phyloP scores from a whole-genome alignment of 2,329 filamentous ascomycete species.

The Sporothrix brunneoviolacea region DNA sequence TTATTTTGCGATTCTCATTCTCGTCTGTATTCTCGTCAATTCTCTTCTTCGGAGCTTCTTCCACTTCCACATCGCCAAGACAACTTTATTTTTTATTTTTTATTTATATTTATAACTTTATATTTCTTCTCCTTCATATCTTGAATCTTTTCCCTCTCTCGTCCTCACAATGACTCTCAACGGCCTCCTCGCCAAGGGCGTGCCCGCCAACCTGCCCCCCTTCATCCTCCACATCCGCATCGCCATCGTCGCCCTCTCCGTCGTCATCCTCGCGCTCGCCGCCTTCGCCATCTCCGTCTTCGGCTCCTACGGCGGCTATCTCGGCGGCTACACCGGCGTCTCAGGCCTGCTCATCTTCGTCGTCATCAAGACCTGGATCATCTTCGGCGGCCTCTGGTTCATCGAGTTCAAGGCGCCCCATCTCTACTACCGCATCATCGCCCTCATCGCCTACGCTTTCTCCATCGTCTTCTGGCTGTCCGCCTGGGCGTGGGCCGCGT shows the following conservation, averaged over 20 bases:
- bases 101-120: too few species aligned
- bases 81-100: too few species aligned
- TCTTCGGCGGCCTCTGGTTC: constrained; percentile 32
- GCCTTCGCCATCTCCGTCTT: constrained; percentile 35
- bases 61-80: too few species aligned
- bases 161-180: constrained; percentile 1
- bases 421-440: constrained; percentile 33
- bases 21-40: too few species aligned
- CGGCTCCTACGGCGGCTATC: constrained; percentile 19
- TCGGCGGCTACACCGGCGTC: constrained; percentile 25
- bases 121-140: too few species aligned
- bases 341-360: constrained; percentile 41
- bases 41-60: too few species aligned
- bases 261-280: constrained; percentile 33
- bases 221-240: constrained; percentile 33
- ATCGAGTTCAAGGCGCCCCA: constrained; percentile 31
- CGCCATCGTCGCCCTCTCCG: constrained; percentile 33
- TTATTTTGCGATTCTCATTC: too few species aligned
- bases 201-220: constrained; percentile 28
- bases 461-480: constrained; percentile 33
- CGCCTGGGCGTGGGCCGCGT: constrained; percentile 17
- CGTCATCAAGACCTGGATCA: constrained; percentile 33
- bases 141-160: not conserved
- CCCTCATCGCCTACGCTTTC: constrained; percentile 31
- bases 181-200: constrained; percentile 32